Evolutionary conservation across 2,329 filamentous ascomycete genomes (phyloP).

Genomic region (Hypoxylon rubiginosum): DNA sequence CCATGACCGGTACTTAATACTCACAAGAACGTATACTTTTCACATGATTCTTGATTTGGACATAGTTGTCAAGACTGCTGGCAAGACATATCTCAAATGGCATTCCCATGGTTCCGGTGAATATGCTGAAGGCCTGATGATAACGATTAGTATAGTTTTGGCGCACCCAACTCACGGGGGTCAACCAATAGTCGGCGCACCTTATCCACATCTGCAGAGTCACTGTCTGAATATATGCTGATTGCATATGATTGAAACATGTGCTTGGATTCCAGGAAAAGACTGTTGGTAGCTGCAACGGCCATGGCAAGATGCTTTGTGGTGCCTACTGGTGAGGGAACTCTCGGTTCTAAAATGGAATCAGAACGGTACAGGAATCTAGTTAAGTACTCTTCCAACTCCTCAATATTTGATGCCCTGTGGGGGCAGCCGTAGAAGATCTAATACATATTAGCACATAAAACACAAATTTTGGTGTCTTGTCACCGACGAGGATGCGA

Average conservation of each 20-base stretch:
- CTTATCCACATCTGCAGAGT: slow-evolving; percentile 8
- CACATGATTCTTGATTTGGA: slow-evolving; percentile 3
- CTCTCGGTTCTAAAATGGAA: background rate
- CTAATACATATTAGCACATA: background rate
- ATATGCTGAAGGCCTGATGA: slow-evolving; percentile 11
- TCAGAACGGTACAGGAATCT: background rate
- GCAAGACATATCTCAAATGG: slow-evolving; percentile 18
- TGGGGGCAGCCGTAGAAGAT: slow-evolving; percentile 14
- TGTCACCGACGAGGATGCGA: background rate
- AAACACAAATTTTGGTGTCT: background rate
- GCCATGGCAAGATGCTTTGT: slow-evolving; percentile 3
- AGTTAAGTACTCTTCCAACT: slow-evolving; percentile 6
- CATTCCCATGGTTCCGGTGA: slow-evolving; percentile 18
- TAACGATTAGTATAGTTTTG: background rate
- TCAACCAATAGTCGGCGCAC: slow-evolving; percentile 5
- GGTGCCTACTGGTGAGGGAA: background rate
- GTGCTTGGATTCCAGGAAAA: slow-evolving; percentile 9
- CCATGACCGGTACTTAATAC: too few species aligned
- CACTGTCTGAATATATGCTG: slow-evolving; percentile 6
- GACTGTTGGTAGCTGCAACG: slow-evolving; percentile 7
- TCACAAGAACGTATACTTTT: slow-evolving; percentile 1
- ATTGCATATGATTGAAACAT: slow-evolving; percentile 5
- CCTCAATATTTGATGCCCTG: background rate
- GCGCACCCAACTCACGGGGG: background rate
- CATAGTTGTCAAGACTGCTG: background rate